Conservation (phyloP, 768 basidiomycete genomes). For the Mycena polygramma region DNA sequence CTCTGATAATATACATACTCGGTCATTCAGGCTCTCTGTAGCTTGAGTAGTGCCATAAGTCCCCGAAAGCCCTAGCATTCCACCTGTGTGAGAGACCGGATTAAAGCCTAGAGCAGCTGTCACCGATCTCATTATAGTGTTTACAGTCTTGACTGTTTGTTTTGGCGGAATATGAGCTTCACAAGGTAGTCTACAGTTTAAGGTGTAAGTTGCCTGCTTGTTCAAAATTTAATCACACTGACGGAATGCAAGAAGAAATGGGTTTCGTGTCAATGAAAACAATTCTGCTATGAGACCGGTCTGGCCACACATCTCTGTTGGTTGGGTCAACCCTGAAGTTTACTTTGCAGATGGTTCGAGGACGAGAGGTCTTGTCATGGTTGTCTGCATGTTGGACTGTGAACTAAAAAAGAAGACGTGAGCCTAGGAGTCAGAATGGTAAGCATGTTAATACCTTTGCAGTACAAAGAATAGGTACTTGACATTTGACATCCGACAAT, state of each 20-base stretch:
- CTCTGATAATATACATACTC: too few relatives aligned
- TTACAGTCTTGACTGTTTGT: too few relatives aligned
- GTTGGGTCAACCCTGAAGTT: neutral
- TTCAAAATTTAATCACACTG: neutral
- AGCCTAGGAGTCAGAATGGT: neutral
- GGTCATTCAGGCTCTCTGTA: too few relatives aligned
- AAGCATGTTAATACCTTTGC: neutral
- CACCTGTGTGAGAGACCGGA: too few relatives aligned
- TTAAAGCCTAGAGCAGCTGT: too few relatives aligned
- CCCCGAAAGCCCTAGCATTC: too few relatives aligned
- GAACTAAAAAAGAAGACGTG: neutral
- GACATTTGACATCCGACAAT: neutral
- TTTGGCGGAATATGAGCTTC: too few relatives aligned
- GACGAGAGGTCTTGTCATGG: neutral
- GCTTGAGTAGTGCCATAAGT: too few relatives aligned
- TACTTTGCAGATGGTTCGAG: neutral
- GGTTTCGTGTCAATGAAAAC: neutral
- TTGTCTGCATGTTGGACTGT: neutral
- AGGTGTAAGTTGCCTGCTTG: neutral
- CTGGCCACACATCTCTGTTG: neutral
- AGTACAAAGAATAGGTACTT: slow-evolving; percentile 3
- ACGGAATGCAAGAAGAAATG: slow-evolving; percentile 4
- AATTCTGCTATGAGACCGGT: slow-evolving; percentile 19
- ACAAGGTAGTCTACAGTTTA: neutral
- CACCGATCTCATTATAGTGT: too few relatives aligned